Evolutionary conservation across 257 asterid species (phyloP).

Genomic region (Perilla frutescens): DNA sequence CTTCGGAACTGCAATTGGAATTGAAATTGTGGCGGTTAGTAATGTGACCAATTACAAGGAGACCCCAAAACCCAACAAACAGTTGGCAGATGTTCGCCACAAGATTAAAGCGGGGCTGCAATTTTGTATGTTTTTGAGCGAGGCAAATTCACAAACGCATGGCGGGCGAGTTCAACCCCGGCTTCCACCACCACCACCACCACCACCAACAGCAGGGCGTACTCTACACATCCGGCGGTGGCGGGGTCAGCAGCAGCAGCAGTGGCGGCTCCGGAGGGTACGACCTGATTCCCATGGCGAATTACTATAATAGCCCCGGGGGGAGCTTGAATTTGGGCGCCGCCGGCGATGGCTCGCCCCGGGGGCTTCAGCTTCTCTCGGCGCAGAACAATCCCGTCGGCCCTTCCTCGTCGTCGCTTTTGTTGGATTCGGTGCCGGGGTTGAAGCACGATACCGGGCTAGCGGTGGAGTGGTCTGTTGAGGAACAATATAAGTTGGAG

Average conservation of each 20-base stretch:
- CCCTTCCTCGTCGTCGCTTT: constrained; percentile 48
- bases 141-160: constrained; percentile 35
- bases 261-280: constrained; percentile 45
- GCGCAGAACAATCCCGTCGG: constrained; percentile 44
- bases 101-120: background rate
- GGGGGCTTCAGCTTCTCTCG: constrained; percentile 49
- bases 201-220: constrained; percentile 43
- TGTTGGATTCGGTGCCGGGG: constrained; percentile 73
- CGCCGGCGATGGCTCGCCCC: constrained; percentile 40
- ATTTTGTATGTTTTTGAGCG: constrained; percentile 23
- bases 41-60: constrained; percentile 30
- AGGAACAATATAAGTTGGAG: constrained; percentile 76
- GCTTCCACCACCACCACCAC: constrained; percentile 51
- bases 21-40: constrained; percentile 31
- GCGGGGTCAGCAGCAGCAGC: constrained; percentile 45
- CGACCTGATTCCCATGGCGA: constrained; percentile 51
- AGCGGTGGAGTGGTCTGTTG: constrained; percentile 86
- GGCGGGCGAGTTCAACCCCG: constrained; percentile 74
- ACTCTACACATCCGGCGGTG: constrained; percentile 55
- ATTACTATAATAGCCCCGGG: constrained; percentile 48
- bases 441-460: constrained; percentile 84
- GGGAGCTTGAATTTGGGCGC: constrained; percentile 41
- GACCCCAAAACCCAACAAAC: constrained; percentile 7
- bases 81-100: constrained; percentile 32
- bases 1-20: constrained; percentile 13